Evolutionary conservation across 1,284 basidiomycete species (phyloP), one percentile per base, ranked within the genome.

Genomic region (Sphaerobolus stellatus): DNA sequence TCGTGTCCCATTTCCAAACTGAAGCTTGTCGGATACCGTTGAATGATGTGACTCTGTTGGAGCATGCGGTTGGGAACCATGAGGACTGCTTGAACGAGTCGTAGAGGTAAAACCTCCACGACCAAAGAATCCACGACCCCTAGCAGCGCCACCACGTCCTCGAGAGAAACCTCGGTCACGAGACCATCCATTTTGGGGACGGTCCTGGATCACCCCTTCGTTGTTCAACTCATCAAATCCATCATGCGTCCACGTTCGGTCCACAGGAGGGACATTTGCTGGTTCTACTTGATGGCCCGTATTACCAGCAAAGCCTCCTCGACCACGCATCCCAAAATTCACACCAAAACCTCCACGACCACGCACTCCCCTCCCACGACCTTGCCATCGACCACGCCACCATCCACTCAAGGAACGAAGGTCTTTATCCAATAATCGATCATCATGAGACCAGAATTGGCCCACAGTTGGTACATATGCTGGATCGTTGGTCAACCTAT

Each of bases 381-480:
- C 79, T 64, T 86, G 80, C 84, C 88, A 86, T 56, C 81, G 81
- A 41, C 84, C 89, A 59, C 88, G 77, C 90, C 89, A 88, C 90
- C 88, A 92, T 7, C 79, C 84, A 73, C 85, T 90, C 56, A 90
- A 71, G 68, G 83, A 86, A 56, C 86, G 81, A 50, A 88, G 69
- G 60, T 86, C 83, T 73, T 84, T 89, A 71, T 84, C 89, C 68
- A 86, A 71, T 58, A 87, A 73, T 47, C 92, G 84, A 68, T 94
- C 91, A 67, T 94, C 92, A 65, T 94, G 93, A 7, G 89, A 86
- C 92, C 91, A 95, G 65, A 94, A 95, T 58, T 87, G 86, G 57
- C 92, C 92, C 13, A 93, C 88, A 25, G 83, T 87, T 22, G 92
- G 92, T 28, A 91, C 87, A 65, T 86, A 92, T 1, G 90, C 89